phyloP scores from a whole-genome alignment of 306 rosid species.

The Lathyrus tuberosus region DNA sequence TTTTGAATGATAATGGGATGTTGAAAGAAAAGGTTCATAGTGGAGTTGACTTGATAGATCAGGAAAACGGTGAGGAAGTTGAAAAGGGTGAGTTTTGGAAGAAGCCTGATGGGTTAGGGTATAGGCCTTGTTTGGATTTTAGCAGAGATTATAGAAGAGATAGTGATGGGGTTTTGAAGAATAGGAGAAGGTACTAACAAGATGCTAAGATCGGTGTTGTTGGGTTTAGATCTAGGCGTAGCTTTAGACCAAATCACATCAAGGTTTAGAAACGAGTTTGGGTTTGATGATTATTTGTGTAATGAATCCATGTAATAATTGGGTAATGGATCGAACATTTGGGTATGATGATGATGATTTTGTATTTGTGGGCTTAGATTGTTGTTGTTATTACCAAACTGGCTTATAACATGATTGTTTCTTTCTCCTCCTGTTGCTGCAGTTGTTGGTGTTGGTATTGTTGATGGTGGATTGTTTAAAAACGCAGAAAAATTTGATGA shows the following conservation, averaged over 20 bases:
- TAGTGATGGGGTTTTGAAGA: too few relatives aligned
- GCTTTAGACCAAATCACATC: conserved; percentile 62
- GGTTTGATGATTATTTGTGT: conserved; percentile 38
- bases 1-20: too few relatives aligned
- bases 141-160: too few relatives aligned
- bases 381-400: too few relatives aligned
- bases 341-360: conserved; percentile 21
- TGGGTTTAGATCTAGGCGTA: conserved; percentile 56
- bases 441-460: background rate
- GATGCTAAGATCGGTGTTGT: conserved; percentile 44
- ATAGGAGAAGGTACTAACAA: conserved; percentile 24
- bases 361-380: background rate
- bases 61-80: too few relatives aligned
- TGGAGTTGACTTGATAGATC: too few relatives aligned
- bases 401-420: too few relatives aligned
- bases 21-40: too few relatives aligned
- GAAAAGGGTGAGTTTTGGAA: too few relatives aligned
- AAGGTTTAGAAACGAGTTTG: conserved; percentile 49
- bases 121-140: too few relatives aligned
- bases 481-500: conserved; percentile 51
- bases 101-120: too few relatives aligned
- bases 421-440: background rate
- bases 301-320: conserved; percentile 58
- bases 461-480: conserved; percentile 32
- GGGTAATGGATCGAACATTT: conserved; percentile 56